A percentile compares a stretch with the other conserved stretches of the same genome.
Evolutionary conservation across 2,329 filamentous ascomycete genomes (phyloP).

Genomic region (Xylariaceae sp.): DNA sequence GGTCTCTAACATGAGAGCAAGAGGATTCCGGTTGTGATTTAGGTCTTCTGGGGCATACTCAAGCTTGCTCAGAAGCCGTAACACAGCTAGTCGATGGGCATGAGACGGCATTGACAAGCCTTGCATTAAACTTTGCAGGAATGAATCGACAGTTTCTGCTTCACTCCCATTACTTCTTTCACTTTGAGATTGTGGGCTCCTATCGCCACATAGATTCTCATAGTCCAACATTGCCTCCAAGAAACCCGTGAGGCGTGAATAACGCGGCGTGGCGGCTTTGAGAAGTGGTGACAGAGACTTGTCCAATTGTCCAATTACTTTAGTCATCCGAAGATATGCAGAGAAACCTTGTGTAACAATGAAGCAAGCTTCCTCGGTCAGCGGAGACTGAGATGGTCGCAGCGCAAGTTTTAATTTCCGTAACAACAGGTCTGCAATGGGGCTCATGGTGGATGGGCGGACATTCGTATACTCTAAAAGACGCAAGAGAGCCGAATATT

Average conservation of each 20-base stretch:
- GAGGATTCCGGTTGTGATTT: slow-evolving; percentile 48
- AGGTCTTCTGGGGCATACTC: slow-evolving; percentile 48
- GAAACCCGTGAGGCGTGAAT: slow-evolving; percentile 64
- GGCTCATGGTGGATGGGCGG: slow-evolving; percentile 64
- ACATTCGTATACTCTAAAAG: slow-evolving; percentile 61
- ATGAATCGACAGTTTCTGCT: slow-evolving; percentile 52
- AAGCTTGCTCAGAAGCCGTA: slow-evolving; percentile 68
- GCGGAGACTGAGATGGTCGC: slow-evolving; percentile 56
- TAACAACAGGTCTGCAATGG: slow-evolving; percentile 64
- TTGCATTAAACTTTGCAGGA: slow-evolving; percentile 63
- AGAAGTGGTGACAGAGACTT: slow-evolving; percentile 62
- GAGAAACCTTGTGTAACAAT: slow-evolving; percentile 73
- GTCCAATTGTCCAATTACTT: slow-evolving; percentile 57
- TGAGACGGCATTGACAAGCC: slow-evolving; percentile 77
- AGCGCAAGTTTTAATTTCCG: slow-evolving; percentile 65
- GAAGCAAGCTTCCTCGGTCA: slow-evolving; percentile 66
- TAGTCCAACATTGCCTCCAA: slow-evolving; percentile 61
- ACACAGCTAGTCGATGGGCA: slow-evolving; percentile 66
- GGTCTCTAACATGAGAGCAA: slow-evolving; percentile 69
- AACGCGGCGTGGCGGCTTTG: slow-evolving; percentile 63
- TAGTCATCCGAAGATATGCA: slow-evolving; percentile 66
- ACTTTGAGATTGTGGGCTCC: slow-evolving; percentile 28
- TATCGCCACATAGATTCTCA: slow-evolving; percentile 35
- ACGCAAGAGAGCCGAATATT: slow-evolving; percentile 65
- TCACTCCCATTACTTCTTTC: slow-evolving; percentile 44